phyloP scores from a whole-genome alignment of 129 eudicot species.

The Deinandra increscens region DNA sequence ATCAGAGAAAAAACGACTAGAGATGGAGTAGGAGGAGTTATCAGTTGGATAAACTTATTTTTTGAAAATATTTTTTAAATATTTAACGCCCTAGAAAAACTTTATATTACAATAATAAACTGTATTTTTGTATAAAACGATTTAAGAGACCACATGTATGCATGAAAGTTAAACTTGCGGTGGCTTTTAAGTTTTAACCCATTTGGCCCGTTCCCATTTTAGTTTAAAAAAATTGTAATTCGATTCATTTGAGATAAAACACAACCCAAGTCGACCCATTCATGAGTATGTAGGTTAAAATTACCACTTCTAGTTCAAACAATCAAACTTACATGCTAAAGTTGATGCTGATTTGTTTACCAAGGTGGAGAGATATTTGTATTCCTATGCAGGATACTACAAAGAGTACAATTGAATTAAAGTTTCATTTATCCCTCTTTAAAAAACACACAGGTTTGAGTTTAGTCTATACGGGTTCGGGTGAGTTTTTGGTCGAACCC shows the following conservation, averaged over 20 bases:
- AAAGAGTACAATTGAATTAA: no score
- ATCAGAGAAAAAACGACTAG: not conserved
- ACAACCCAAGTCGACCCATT: not conserved
- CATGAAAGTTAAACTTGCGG: not conserved
- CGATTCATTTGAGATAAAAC: no score
- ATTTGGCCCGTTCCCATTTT: no score
- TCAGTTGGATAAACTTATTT: not conserved
- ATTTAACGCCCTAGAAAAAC: not conserved
- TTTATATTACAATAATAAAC: not conserved
- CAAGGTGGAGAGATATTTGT: no score
- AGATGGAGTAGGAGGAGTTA: not conserved
- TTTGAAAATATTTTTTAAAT: not conserved
- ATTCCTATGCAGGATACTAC: no score
- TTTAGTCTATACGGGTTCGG: not conserved
- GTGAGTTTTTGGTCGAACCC: no score
- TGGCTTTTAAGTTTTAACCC: not conserved
- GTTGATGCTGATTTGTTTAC: no score
- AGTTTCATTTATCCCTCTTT: not conserved
- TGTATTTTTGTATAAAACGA: not conserved
- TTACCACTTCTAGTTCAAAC: no score
- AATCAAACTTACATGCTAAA: not conserved
- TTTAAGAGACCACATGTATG: not conserved
- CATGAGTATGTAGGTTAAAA: not conserved
- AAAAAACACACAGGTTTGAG: not conserved
- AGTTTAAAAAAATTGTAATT: no score